These are phyloP conservation scores for Colletotrichum lentis DNA, from an alignment of 2,329 filamentous ascomycete species.

Conservation along the genomic window DNA sequence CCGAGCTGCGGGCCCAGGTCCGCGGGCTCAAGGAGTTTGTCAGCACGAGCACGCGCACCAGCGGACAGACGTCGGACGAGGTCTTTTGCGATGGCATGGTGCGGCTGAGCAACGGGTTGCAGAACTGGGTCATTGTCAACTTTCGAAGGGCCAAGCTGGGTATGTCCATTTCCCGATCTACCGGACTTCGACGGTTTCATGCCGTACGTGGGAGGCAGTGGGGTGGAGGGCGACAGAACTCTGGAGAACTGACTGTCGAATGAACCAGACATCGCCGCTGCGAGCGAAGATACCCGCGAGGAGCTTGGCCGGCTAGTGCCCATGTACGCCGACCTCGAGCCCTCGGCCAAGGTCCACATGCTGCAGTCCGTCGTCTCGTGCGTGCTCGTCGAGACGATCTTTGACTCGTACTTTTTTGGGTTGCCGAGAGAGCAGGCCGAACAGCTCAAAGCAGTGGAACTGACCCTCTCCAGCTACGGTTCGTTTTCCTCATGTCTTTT, in stretches of 20 bases:
- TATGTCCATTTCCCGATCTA: constrained; percentile 43
- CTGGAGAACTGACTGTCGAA: constrained; percentile 29
- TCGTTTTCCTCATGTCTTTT: constrained; percentile 16
- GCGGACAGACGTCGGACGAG: constrained; percentile 71
- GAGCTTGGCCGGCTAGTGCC: constrained; percentile 62
- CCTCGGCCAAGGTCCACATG: constrained; percentile 66
- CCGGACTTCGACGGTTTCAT: too few species aligned
- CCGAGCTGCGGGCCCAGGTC: constrained; percentile 65
- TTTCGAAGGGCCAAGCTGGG: constrained; percentile 70
- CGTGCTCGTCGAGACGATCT: constrained; percentile 68
- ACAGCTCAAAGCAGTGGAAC: constrained; percentile 60
- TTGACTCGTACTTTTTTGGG: constrained; percentile 70
- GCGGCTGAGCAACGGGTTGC: constrained; percentile 70
- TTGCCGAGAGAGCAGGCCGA: constrained; percentile 62
- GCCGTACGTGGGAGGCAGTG: too few species aligned
- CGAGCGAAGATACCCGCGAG: constrained; percentile 52
- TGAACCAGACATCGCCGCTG: constrained; percentile 54
- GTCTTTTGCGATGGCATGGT: constrained; percentile 70
- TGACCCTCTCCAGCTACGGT: constrained; percentile 49
- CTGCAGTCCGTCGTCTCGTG: constrained; percentile 69
- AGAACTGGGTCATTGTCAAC: constrained; percentile 78
- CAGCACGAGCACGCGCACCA: constrained; percentile 69
- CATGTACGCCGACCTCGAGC: constrained; percentile 63
- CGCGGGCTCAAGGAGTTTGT: constrained; percentile 76
- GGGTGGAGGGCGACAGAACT: background rate